Evolutionary conservation across 495 filamentous ascomycete species (phyloP).

Genomic region (Neurospora sp.): DNA sequence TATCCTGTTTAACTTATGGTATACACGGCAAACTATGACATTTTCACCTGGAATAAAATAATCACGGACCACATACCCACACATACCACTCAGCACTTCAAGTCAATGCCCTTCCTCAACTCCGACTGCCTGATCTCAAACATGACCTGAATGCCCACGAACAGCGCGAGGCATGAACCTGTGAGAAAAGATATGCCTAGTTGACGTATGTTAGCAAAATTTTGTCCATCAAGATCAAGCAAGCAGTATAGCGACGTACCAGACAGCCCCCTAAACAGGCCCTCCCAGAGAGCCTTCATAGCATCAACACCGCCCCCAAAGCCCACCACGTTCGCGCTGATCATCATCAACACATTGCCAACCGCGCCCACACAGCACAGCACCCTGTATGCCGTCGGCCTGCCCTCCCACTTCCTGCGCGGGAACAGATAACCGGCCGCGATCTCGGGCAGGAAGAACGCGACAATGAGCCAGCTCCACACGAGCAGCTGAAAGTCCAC

Average conservation of each 20-base stretch:
- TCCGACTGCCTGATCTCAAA: slow-evolving; percentile 88
- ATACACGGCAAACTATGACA: background rate
- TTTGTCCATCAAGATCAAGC: background rate
- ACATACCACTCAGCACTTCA: slow-evolving; percentile 58
- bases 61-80: background rate
- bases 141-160: slow-evolving; percentile 88
- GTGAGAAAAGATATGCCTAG: slow-evolving; percentile 62
- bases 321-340: slow-evolving; percentile 86
- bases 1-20: background rate
- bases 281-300: slow-evolving; percentile 59
- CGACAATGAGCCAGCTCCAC: slow-evolving; percentile 92
- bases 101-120: slow-evolving; percentile 63
- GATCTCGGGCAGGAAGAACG: slow-evolving; percentile 88
- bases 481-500: slow-evolving; percentile 85
- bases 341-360: slow-evolving; percentile 87
- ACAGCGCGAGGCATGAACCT: slow-evolving; percentile 58
- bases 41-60: background rate
- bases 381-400: slow-evolving; percentile 61
- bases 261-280: slow-evolving; percentile 63
- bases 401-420: slow-evolving; percentile 51
- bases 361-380: slow-evolving; percentile 81
- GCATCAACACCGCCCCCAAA: slow-evolving; percentile 91
- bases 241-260: slow-evolving; percentile 32
- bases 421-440: slow-evolving; percentile 64
- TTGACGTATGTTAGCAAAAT: slow-evolving; percentile 7